A percentile compares a stretch with the other conserved stretches of the same genome.
These are phyloP conservation scores for Hypomontagnella monticulosa DNA, from an alignment of 495 filamentous ascomycete genomes.

Conservation along the genomic window DNA sequence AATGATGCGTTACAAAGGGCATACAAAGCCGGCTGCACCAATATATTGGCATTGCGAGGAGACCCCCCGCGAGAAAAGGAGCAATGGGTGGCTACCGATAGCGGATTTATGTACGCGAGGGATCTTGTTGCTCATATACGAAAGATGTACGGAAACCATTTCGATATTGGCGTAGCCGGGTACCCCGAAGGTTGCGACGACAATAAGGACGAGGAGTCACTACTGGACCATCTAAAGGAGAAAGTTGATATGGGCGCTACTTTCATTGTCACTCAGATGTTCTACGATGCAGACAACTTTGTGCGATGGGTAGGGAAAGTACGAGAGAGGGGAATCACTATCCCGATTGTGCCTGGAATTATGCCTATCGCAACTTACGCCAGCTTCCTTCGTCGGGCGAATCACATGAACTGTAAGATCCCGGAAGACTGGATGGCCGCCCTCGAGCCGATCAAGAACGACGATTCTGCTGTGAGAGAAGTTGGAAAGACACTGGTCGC, in stretches of 20 bases:
- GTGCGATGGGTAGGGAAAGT: slow-evolving; percentile 87
- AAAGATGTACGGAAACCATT: slow-evolving; percentile 89
- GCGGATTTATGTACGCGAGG: slow-evolving; percentile 89
- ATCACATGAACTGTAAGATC: slow-evolving; percentile 85
- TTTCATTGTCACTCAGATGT: slow-evolving; percentile 99
- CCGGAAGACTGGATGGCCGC: slow-evolving; percentile 82
- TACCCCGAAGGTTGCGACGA: slow-evolving; percentile 98
- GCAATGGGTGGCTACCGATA: slow-evolving; percentile 86
- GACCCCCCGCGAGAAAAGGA: slow-evolving; percentile 96
- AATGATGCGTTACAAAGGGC: slow-evolving; percentile 87
- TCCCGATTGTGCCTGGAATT: slow-evolving; percentile 96
- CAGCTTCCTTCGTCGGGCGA: slow-evolving; percentile 86
- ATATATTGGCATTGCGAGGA: slow-evolving; percentile 93
- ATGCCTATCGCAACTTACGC: slow-evolving; percentile 99
- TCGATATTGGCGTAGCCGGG: slow-evolving; percentile 96
- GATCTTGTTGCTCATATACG: slow-evolving; percentile 95
- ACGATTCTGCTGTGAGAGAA: slow-evolving; percentile 91
- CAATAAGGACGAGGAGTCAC: slow-evolving; percentile 79
- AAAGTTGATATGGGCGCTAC: slow-evolving; percentile 95
- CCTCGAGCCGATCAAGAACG: slow-evolving; percentile 94
- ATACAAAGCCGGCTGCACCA: slow-evolving; percentile 95
- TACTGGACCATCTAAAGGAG: slow-evolving; percentile 95
- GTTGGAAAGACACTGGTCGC: slow-evolving; percentile 91
- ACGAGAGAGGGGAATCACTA: slow-evolving; percentile 81
- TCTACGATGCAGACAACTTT: slow-evolving; percentile 97